Base-by-base conservation (phyloP, 371 early-diverging fungal species). In the Lichtheimia hyalospora region DNA sequence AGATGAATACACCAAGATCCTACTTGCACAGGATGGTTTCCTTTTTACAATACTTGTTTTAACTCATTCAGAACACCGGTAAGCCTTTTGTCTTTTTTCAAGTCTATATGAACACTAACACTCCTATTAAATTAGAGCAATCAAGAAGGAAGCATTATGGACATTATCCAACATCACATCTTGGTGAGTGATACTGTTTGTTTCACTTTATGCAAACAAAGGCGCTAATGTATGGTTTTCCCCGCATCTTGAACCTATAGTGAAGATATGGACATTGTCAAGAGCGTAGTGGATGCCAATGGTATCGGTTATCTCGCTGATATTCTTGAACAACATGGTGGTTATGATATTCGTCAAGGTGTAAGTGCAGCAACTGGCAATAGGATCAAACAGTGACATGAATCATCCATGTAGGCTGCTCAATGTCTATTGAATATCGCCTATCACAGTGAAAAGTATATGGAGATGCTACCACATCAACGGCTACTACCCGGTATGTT, bases 61-160 rank as follows among this genome's bases (percentile, higher is more conserved):
- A 13, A 74, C 77, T 13, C 77, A 81, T 48, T 79, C 84, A 2
- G 83, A 84, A 28, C 79, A 81, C 71, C 75, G 85, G 85, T 84
- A 76, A 60, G n/a, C 3, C 2, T 8, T 5, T 14, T 5, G 42
- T 3, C 10, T 2, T 53, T 5, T 34, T 13, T 8, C 18, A 23
- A 43, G 10, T 4, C n/a, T 46, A 16, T 10, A 46, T 18, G 46
- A 46, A 14, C 18, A 46, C 7, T 1, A n/a, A n/a, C 46, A 21
- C 25, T 46, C 6, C 21, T 52, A 46, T 54, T 40, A 62, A 58
- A 67, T 24, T 16, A 83, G 89, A 40, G 82, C 85, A 2, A 80
- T 90, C 25, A 84, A 86, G 63, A 91, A 89, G 57, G 92, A 91
- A 64, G 76, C 85, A 3, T 75, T 90, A 28, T 89, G 91, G 90